These are phyloP conservation scores for Mortierella sp. DNA, from an alignment of 371 early-diverging fungal genomes.

Conservation along the genomic window DNA sequence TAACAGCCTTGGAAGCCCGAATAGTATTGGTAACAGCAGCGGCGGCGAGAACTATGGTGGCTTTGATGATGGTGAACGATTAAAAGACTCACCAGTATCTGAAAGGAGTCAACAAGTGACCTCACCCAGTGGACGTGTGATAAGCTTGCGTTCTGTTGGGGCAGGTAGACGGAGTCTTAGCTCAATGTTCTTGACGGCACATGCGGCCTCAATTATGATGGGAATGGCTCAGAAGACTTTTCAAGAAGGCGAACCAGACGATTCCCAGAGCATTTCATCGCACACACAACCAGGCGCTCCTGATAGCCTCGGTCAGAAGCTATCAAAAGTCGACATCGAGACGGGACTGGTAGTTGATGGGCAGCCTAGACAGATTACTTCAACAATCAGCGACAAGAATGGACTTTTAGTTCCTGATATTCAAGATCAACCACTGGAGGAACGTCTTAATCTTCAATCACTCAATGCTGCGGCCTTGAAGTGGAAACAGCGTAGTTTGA, in stretches of 20 bases:
- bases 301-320: neutral
- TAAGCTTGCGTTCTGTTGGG: conserved; percentile 5
- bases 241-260: neutral
- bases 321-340: neutral
- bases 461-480: conserved; percentile 25
- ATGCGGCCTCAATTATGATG: conserved; percentile 35
- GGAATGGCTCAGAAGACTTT: neutral
- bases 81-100: conserved; percentile 15
- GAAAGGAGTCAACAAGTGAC: conserved; percentile 5
- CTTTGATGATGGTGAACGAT: conserved; percentile 36
- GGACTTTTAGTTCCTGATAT: neutral
- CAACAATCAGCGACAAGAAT: neutral
- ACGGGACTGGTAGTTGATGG: neutral
- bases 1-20: neutral
- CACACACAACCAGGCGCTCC: neutral
- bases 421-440: conserved; percentile 13
- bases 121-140: conserved; percentile 17
- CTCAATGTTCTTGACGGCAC: conserved; percentile 37
- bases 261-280: neutral
- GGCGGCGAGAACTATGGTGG: neutral
- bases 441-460: conserved; percentile 29
- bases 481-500: conserved; percentile 22
- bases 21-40: neutral
- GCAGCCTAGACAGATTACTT: neutral
- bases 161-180: conserved; percentile 35